A percentile compares a stretch with the other conserved stretches of the same genome.
These are phyloP conservation scores for Pseudoscleropodium purum DNA, from an alignment of 225 moss, liverwort and hornwort species.

Conservation along the genomic window DNA sequence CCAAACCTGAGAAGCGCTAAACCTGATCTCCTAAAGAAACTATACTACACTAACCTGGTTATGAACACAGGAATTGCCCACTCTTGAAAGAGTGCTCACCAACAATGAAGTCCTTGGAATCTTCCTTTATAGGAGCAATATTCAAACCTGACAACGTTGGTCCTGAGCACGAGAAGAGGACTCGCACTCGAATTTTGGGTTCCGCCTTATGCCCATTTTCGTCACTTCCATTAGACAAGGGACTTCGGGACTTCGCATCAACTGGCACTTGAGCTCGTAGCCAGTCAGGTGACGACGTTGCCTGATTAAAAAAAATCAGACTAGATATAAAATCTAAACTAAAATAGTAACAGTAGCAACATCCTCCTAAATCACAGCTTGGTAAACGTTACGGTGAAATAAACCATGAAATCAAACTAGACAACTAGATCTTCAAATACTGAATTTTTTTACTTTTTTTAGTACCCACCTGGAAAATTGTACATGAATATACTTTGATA, in stretches of 20 bases:
- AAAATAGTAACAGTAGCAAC: neutral
- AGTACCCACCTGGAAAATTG: neutral
- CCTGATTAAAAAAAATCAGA: neutral
- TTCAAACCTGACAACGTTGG: conserved; percentile 42
- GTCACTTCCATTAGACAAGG: conserved; percentile 25
- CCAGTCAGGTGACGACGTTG: conserved; percentile 31
- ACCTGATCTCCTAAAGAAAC: conserved; percentile 9
- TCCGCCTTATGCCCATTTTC: conserved; percentile 21
- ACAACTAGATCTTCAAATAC: neutral
- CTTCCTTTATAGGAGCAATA: conserved; percentile 25
- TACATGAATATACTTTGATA: neutral
- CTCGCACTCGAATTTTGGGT: conserved; percentile 38
- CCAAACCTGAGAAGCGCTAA: conserved; percentile 11
- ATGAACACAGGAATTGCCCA: conserved; percentile 50
- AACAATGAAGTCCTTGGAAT: conserved; percentile 28
- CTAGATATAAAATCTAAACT: neutral
- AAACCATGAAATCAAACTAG: neutral
- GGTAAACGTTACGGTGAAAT: neutral
- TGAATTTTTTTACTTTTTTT: neutral
- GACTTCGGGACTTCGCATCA: conserved; percentile 29
- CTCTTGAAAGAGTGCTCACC: conserved; percentile 39
- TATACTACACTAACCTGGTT: conserved; percentile 15
- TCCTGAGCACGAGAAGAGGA: conserved; percentile 38
- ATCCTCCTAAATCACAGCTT: neutral
- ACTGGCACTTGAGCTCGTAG: conserved; percentile 57